Evolutionary conservation across 768 basidiomycete genomes (phyloP).

Genomic region (Agrocybe chaxingu): DNA sequence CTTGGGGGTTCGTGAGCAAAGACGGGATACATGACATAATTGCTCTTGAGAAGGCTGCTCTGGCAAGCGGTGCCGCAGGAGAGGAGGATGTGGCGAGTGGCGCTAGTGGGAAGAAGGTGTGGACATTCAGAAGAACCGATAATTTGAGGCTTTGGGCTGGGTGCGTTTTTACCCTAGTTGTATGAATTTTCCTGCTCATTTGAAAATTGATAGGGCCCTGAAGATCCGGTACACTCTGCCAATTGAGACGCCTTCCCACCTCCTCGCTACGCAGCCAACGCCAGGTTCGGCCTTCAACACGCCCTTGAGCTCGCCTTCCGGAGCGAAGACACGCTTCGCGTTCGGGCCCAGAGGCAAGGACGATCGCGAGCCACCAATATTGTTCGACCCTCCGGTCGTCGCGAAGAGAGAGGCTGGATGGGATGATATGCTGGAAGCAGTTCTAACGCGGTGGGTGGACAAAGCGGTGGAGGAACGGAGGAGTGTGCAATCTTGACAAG

Average conservation of each 20-base stretch:
- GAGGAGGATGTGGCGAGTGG: slow-evolving; percentile 39
- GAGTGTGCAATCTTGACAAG: background rate
- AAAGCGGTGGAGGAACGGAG: slow-evolving; percentile 68
- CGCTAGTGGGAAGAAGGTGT: slow-evolving; percentile 52
- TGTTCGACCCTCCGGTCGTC: slow-evolving; percentile 72
- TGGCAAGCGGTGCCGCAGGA: slow-evolving; percentile 30
- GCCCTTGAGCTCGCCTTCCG: slow-evolving; percentile 28
- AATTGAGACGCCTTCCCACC: slow-evolving; percentile 50
- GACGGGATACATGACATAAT: slow-evolving; percentile 80
- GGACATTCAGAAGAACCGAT: slow-evolving; percentile 86
- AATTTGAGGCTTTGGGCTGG: slow-evolving; percentile 84
- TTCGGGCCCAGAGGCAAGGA: slow-evolving; percentile 18
- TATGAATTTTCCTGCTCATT: background rate
- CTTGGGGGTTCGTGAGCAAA: slow-evolving; percentile 84
- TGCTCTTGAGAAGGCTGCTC: slow-evolving; percentile 52
- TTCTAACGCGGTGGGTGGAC: slow-evolving; percentile 63
- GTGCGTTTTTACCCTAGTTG: slow-evolving; percentile 39
- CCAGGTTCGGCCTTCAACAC: slow-evolving; percentile 21
- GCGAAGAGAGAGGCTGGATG: slow-evolving; percentile 76
- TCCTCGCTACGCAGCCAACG: slow-evolving; percentile 16
- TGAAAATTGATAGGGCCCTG: slow-evolving; percentile 51
- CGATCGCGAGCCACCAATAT: slow-evolving; percentile 44
- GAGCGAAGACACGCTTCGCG: slow-evolving; percentile 30
- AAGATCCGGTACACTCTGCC: slow-evolving; percentile 80
- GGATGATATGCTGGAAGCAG: slow-evolving; percentile 73